Evolutionary conservation across 345 rosid species (phyloP).

Genomic region (Eucalyptus melliodora): DNA sequence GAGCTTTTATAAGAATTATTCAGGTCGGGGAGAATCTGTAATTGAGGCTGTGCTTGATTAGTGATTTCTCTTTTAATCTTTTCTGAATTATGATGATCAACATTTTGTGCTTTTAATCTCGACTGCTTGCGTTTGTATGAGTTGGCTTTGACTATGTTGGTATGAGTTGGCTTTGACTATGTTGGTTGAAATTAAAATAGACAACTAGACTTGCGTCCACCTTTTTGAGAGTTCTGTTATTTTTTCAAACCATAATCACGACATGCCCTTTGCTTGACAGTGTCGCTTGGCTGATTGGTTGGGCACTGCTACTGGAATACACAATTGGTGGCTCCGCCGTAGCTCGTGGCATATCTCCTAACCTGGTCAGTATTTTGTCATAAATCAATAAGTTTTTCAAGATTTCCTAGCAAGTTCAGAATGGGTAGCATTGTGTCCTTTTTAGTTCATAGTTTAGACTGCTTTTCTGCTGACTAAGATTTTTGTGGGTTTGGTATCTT

Average conservation of each 20-base stretch:
- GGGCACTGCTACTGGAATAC: slow-evolving; percentile 89
- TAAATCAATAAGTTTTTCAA: neutral
- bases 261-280: slow-evolving; percentile 10
- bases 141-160: neutral
- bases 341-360: slow-evolving; percentile 35
- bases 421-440: neutral
- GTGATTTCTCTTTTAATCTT: neutral
- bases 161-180: neutral
- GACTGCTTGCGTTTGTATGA: neutral
- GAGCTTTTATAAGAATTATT: neutral
- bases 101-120: neutral
- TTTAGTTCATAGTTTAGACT: neutral
- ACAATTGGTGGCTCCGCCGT: slow-evolving; percentile 93
- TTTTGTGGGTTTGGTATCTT: neutral
- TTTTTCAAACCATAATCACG: neutral
- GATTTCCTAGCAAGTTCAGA: neutral
- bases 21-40: neutral
- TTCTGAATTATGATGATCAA: neutral
- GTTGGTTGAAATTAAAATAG: neutral
- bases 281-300: slow-evolving; percentile 93
- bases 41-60: neutral
- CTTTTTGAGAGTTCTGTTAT: neutral
- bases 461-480: neutral
- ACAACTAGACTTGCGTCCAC: neutral
- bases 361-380: slow-evolving; percentile 1